Conservation (phyloP, 139 green algal genomes). For the Chlamydomonas schloesseri region DNA sequence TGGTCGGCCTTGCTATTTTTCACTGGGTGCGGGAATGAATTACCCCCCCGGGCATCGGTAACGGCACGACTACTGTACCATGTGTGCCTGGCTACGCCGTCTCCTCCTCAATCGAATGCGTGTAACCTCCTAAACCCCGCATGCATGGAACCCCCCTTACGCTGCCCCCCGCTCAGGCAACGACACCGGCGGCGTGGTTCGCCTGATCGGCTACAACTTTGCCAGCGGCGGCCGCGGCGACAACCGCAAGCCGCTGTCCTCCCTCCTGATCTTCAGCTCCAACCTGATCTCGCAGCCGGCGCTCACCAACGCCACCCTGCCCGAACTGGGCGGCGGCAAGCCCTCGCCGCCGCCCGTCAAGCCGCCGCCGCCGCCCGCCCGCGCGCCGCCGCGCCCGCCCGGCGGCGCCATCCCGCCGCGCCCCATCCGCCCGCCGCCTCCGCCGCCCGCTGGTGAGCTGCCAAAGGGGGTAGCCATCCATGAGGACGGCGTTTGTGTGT, state of each 20-base stretch:
- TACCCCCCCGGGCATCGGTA: too few relatives aligned
- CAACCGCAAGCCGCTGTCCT: slow-evolving; percentile 17
- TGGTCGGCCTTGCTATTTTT: too few relatives aligned
- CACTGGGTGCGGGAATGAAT: too few relatives aligned
- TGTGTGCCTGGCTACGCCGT: too few relatives aligned
- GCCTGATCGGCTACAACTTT: slow-evolving; percentile 28
- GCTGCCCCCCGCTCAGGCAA: too few relatives aligned
- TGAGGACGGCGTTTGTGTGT: too few relatives aligned
- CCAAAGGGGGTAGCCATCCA: too few relatives aligned
- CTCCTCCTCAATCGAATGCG: too few relatives aligned
- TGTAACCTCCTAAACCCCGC: too few relatives aligned
- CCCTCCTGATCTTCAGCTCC: neutral
- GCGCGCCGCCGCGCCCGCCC: neutral
- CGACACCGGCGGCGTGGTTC: neutral
- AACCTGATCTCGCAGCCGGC: neutral
- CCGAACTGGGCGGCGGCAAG: neutral
- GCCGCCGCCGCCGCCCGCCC: neutral
- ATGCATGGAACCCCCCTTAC: too few relatives aligned
- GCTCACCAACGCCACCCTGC: neutral
- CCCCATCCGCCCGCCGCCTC: neutral
- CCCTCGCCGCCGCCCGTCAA: neutral
- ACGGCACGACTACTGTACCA: too few relatives aligned
- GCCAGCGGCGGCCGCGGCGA: neutral
- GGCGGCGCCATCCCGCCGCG: slow-evolving; percentile 5
- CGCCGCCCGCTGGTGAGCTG: neutral